Evolutionary conservation across 192 early-diverging fungal species (phyloP).

Genomic region (Funneliformis mosseae): DNA sequence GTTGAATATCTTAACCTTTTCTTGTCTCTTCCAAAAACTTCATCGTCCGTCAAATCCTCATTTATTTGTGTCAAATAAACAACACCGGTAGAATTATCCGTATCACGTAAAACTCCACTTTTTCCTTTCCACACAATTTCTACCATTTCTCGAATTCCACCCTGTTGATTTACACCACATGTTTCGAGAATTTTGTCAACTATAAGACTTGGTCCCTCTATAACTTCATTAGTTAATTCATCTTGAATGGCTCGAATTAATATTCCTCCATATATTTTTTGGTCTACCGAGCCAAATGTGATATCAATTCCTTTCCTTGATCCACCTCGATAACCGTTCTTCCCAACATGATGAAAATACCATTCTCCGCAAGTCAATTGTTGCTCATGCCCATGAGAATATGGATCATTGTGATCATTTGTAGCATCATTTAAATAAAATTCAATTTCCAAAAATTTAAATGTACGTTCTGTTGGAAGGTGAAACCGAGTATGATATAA

Average conservation of each 20-base stretch:
- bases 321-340: constrained; percentile 40
- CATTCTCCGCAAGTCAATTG: constrained; percentile 38
- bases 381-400: constrained; percentile 36
- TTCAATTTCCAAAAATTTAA: constrained; percentile 38
- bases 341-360: constrained; percentile 40
- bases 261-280: constrained; percentile 40
- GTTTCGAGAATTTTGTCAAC: constrained; percentile 37
- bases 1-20: background rate
- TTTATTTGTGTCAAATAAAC: constrained; percentile 16
- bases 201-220: constrained; percentile 42
- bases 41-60: background rate
- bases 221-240: constrained; percentile 32
- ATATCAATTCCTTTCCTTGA: constrained; percentile 41
- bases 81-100: constrained; percentile 4
- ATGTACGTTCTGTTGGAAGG: constrained; percentile 34
- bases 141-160: constrained; percentile 21
- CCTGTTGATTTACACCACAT: constrained; percentile 2
- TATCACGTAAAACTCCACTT: constrained; percentile 11
- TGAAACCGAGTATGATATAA: constrained; percentile 33
- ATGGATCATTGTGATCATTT: constrained; percentile 34
- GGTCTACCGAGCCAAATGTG: constrained; percentile 34
- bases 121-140: constrained; percentile 24
- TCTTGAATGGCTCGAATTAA: constrained; percentile 39
- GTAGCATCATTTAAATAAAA: constrained; percentile 39
- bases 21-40: background rate